A percentile compares a stretch with the other conserved stretches of the same genome.
These are phyloP conservation scores for Babesia bovis DNA, from an alignment of 169 alveolate species.

Conservation along the genomic window DNA sequence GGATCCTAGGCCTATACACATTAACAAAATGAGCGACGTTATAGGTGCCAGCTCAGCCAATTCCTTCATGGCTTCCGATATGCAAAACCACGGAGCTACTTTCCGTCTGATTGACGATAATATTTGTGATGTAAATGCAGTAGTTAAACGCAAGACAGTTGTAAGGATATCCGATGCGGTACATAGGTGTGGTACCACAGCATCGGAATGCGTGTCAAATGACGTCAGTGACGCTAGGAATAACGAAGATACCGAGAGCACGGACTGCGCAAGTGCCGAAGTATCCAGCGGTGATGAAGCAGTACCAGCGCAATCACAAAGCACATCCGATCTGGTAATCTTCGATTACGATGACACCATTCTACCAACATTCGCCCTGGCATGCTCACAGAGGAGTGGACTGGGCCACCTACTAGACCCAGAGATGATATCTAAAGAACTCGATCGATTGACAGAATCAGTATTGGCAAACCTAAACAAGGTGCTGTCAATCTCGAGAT, in stretches of 20 bases:
- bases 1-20: not conserved
- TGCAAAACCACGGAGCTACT: conserved; percentile 9
- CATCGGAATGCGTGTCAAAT: not conserved
- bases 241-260: not conserved
- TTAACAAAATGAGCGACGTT: conserved; percentile 5
- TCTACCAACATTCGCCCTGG: conserved; percentile 81
- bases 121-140: not conserved
- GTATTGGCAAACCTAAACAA: conserved; percentile 71
- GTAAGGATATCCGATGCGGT: conserved; percentile 4
- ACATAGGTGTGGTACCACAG: conserved; percentile 3
- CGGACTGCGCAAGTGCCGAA: not conserved
- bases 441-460: conserved; percentile 71
- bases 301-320: not conserved
- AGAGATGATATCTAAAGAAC: conserved; percentile 50
- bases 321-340: conserved; percentile 71
- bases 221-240: conserved; percentile 9
- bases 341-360: conserved; percentile 86
- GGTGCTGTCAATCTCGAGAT: conserved; percentile 70
- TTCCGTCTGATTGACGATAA: conserved; percentile 49
- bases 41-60: not conserved
- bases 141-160: conserved; percentile 4
- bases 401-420: conserved; percentile 66
- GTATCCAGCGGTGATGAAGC: not conserved
- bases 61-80: not conserved
- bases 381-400: conserved; percentile 64